Evolutionary conservation across 805 yeast species (phyloP).

Genomic region (Ogataea pilisensis): DNA sequence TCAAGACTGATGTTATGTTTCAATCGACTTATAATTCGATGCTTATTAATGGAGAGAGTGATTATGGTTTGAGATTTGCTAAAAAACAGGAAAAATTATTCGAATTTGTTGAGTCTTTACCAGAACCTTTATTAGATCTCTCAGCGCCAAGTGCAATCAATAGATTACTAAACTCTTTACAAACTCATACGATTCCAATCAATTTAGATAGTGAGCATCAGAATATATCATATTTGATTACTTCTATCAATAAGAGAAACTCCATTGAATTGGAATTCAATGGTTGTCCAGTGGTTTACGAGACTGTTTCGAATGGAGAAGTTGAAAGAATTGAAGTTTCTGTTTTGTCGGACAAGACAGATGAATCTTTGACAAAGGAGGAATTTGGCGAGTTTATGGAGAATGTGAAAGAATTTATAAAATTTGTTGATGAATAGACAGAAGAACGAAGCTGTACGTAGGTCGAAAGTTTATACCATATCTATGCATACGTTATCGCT

Average conservation of each 20-base stretch:
- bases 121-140: conserved; percentile 19
- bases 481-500: too few species aligned
- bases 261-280: conserved; percentile 28
- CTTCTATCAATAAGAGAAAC: conserved; percentile 21
- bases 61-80: conserved; percentile 10
- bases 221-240: conserved; percentile 18
- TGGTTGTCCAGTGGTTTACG: conserved; percentile 23
- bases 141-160: conserved; percentile 14
- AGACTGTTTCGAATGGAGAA: conserved; percentile 25
- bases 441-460: too few species aligned
- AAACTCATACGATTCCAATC: conserved; percentile 13
- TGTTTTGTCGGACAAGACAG: conserved; percentile 15
- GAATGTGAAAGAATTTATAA: conserved; percentile 9
- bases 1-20: conserved; percentile 27
- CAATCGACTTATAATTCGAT: conserved; percentile 28
- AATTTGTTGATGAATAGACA: conserved; percentile 7
- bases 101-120: conserved; percentile 19
- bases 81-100: conserved; percentile 19
- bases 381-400: conserved; percentile 9
- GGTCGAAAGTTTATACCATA: too few species aligned
- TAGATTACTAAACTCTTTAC: conserved; percentile 13
- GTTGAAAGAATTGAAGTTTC: conserved; percentile 23
- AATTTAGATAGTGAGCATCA: conserved; percentile 4
- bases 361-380: conserved; percentile 9
- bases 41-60: conserved; percentile 16